Percentiles rank a stretch among this genome's conserved stretches.
Evolutionary conservation across 2,329 filamentous ascomycete genomes (phyloP).

Genomic region (Nemania sp.): DNA sequence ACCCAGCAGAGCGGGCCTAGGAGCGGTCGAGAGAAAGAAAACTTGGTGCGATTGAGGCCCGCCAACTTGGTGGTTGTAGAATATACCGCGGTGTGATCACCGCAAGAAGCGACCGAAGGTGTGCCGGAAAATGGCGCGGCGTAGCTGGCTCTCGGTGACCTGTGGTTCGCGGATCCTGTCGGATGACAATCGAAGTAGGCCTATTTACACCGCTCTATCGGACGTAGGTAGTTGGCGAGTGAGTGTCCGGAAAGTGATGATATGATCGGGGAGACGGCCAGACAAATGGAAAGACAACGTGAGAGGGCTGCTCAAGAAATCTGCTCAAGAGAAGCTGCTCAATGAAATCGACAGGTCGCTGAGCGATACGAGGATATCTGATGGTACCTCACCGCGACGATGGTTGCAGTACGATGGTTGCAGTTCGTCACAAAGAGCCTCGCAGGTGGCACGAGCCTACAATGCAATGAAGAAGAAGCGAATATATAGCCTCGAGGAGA

Average conservation of each 20-base stretch:
- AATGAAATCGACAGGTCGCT: conserved; percentile 2
- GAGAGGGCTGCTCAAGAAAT: conserved; percentile 4
- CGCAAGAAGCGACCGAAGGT: conserved; percentile 31
- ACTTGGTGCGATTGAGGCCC: conserved; percentile 73
- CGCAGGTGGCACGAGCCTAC: not conserved
- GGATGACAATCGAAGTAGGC: not conserved
- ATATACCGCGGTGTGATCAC: conserved; percentile 34
- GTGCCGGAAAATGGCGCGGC: conserved; percentile 37
- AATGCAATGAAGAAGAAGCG: not conserved
- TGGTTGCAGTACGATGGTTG: not conserved
- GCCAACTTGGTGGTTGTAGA: conserved; percentile 83
- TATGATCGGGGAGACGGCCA: no score
- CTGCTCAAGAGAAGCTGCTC: no score
- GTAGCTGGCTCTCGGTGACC: conserved; percentile 11
- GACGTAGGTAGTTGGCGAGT: not conserved
- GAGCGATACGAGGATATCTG: not conserved
- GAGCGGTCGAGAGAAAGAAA: conserved; percentile 83
- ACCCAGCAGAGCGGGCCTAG: conserved; percentile 92
- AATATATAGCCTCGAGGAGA: not conserved
- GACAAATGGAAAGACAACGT: not conserved
- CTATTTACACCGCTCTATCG: not conserved
- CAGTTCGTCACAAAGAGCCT: not conserved
- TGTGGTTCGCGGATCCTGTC: not conserved
- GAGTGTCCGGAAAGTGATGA: not conserved
- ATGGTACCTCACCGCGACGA: not conserved